Evolutionary conservation across 768 basidiomycete species (phyloP), one percentile per base, ranked within the genome.

Genomic region (Lenzites betulinus): DNA sequence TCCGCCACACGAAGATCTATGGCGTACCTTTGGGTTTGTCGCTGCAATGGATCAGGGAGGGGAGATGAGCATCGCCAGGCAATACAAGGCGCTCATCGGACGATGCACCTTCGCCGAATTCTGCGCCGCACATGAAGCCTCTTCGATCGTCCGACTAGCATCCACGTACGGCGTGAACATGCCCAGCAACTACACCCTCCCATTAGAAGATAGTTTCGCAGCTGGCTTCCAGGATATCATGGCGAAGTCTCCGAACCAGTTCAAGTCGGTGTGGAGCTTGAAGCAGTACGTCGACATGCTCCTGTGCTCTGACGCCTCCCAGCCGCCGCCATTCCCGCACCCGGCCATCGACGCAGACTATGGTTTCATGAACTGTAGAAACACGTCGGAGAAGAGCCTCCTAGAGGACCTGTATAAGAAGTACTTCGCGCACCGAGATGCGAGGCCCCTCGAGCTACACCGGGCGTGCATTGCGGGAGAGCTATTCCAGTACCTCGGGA

Each of bases 211-310:
- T n/a, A n/a, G n/a, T n/a, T n/a, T n/a, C n/a, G n/a, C n/a, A n/a
- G n/a, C n/a, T n/a, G n/a, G n/a, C n/a, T 56, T 56, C 44, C 44
- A 20, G 8, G 72, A 71, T 30, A 62, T 75, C 36, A 64, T 77
- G 15, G 54, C 57, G 0, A 55, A 58, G 7, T 60, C 65, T 11
- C 69, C 69, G 6, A 18, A 18, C 3, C 9, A 33, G 1, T 51
- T 54, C 35, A 67, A 68, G 36, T 75, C 76, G 5, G 77, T 78
- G 15, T 79, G 77, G 77, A 15, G 68, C 36, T 67, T 79, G 43
- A 79, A 76, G 64, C 69, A 71, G 47, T 72, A 68, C 49, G 60
- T 70, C 47, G 50, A 48, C 13, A n/a, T 41, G 15, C 39, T 44
- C 6, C 64, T 61, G 4, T 25, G 36, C 39, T 9, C 39, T 1